Base-by-base conservation (phyloP, 768 basidiomycete species). In the Lactarius indigo region DNA sequence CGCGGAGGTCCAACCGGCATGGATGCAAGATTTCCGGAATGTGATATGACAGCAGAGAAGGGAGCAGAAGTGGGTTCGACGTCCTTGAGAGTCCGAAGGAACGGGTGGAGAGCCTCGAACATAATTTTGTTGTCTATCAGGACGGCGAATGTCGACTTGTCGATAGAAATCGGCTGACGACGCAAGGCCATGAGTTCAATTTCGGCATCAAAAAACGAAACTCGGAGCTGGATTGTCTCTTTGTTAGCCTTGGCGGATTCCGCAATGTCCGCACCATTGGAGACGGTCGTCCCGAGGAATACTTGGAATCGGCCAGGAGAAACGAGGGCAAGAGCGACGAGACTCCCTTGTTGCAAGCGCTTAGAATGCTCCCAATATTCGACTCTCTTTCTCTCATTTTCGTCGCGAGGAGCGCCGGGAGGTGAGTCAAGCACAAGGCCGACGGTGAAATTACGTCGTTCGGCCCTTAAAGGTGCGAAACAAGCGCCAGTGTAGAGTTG, bases 331-430 rank as follows among this genome's bases (percentile, higher is more conserved):
- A 90, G 80, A 7, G 83, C 89, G 18, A 92, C 79, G 20, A 92
- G 83, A 20, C 83, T 84, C 1, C 90, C 88, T 65, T 81, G 79
- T 59, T 83, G 79, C 12, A 91, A 80, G 0, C 87, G 79, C 64
- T 87, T 87, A 7, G 85, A 80, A 7, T 81, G 79, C 69, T 89
- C 82, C 90, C 89, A 91, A 73, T 82, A 91, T 5, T 77, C 75
- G 1, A 71, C 76, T 9, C 89, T 83, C 18, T 73, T 76, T 28
- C 72, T 72, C 3, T 76, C 37, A 50, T 78, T 74, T 1, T 72
- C 28, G 52, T 80, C 74, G 28, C 87, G 81, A 6, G 87, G 84
- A 44, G 76, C 77, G 1, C 84, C 86, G 4, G 86, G 84, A 26
- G 90, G 88, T 0, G 87, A 70, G 65, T 84, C 80, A 30, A 87